Evolutionary conservation across 768 basidiomycete species (phyloP), one percentile per base, ranked within the genome.

Genomic region (Cystobasidium onofrii): DNA sequence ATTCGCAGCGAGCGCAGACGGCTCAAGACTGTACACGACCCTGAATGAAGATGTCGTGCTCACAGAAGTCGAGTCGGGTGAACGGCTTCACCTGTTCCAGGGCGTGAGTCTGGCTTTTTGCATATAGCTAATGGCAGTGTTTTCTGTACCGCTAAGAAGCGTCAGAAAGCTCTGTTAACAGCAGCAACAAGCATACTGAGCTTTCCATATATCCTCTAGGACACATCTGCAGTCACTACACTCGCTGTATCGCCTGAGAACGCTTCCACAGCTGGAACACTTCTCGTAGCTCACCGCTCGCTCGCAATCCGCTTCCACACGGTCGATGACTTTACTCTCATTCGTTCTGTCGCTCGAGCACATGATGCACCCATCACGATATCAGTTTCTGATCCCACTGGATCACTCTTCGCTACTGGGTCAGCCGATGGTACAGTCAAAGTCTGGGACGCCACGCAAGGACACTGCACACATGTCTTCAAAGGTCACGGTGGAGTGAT

Each of bases 401-500:
- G 90, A 1, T 88, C 90, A 1, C 89, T 95, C 76, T 85, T 97
- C 76, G 96, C 96, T 7, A 95, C 94, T 20, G 96, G 96, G 0
- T 90, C 95, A 13, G 92, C 95, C 7, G 96, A 99, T 76, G 95
- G 96, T 27, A 86, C 91, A 36, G 96, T 97, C 55, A 98, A 97
- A 83, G 91, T 99, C 12, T 98, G 93, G 93, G 89, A 96, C 80
- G 87, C 93, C 57, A 82, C 84, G 1, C 88, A 88, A 29, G 94
- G 92, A 39, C 93, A 88, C 80, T 87, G 90, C 36, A 99, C 96
- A 0, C 96, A 99, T 81, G 85, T 93, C 15, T 92, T 95, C 85
- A 90, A 90, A 78, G 95, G 94, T 1, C 96, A 98, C 80, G 96
- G 94, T 3, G 96, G 96, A n/a, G 91, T 96, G 74, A 89, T 99